These are phyloP conservation scores for Lactarius sanguifluus DNA, from an alignment of 768 basidiomycete species.

Conservation along the genomic window DNA sequence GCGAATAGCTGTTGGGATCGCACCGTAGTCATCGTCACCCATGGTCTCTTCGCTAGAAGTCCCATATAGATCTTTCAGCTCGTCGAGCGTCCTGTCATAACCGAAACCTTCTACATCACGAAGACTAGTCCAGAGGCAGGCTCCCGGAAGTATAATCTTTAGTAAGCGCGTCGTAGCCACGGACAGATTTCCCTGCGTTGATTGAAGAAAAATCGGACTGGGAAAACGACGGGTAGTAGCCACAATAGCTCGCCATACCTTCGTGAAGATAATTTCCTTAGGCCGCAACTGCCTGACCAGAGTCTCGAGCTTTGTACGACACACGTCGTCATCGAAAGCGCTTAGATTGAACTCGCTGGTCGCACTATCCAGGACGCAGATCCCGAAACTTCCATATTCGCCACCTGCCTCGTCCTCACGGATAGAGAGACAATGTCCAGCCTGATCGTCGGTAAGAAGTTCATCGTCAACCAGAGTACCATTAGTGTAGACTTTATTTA, in stretches of 20 bases:
- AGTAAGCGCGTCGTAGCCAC: constrained; percentile 80
- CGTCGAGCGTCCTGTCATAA: constrained; percentile 66
- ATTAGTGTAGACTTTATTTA: constrained; percentile 95
- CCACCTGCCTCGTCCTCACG: constrained; percentile 53
- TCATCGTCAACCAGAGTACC: constrained; percentile 93
- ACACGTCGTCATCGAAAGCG: constrained; percentile 88
- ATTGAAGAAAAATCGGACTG: constrained; percentile 9
- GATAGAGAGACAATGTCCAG: constrained; percentile 91
- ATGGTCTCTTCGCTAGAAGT: constrained; percentile 44
- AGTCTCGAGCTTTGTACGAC: constrained; percentile 90
- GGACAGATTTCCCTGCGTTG: constrained; percentile 74
- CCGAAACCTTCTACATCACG: constrained; percentile 79
- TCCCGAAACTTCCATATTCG: constrained; percentile 63
- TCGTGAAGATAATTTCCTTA: constrained; percentile 88
- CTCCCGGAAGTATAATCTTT: constrained; percentile 73
- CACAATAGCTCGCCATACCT: constrained; percentile 48
- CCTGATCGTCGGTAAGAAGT: constrained; percentile 88
- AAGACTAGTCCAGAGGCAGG: constrained; percentile 87
- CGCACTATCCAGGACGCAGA: constrained; percentile 90
- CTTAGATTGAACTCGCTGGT: constrained; percentile 95
- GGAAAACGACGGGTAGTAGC: background rate
- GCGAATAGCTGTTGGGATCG: constrained; percentile 70
- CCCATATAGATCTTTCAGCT: constrained; percentile 67
- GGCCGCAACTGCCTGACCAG: constrained; percentile 87
- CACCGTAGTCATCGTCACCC: constrained; percentile 45